phyloP scores from a whole-genome alignment of 441 rosid genomes.

The Capsella rubella region DNA sequence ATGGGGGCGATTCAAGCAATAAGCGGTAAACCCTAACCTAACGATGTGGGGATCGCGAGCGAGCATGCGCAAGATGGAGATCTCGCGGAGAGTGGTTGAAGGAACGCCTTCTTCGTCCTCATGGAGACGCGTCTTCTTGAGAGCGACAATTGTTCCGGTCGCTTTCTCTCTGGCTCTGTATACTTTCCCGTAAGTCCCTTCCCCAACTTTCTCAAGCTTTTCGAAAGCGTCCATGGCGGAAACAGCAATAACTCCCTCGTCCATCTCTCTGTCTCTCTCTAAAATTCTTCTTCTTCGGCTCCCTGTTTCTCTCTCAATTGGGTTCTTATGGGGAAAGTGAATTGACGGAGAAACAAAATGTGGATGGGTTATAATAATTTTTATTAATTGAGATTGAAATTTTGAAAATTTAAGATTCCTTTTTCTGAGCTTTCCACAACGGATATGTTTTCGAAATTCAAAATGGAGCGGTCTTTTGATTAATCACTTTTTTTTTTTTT shows the following conservation, averaged over 20 bases:
- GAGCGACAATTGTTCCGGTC: constrained; percentile 88
- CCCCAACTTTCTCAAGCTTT: constrained; percentile 98
- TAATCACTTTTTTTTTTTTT: neutral
- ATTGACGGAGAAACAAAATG: neutral
- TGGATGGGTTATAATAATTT: neutral
- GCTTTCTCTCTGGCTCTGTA: constrained; percentile 96
- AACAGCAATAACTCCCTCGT: constrained; percentile 43
- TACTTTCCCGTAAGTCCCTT: constrained; percentile 97
- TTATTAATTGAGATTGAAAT: neutral
- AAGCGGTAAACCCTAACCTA: constrained; percentile 48
- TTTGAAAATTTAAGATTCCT: constrained; percentile 14
- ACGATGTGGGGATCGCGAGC: constrained; percentile 94
- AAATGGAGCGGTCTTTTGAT: constrained; percentile 30
- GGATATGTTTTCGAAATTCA: constrained; percentile 42
- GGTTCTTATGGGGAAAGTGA: constrained; percentile 1
- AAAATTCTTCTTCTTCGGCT: constrained; percentile 11
- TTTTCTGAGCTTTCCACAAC: constrained; percentile 24
- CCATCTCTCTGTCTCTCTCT: constrained; percentile 45
- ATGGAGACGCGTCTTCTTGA: constrained; percentile 97
- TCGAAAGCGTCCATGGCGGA: constrained; percentile 93
- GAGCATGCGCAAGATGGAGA: constrained; percentile 99
- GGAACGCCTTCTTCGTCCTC: constrained; percentile 99
- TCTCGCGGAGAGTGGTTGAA: constrained; percentile 98
- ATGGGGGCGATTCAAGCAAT: neutral
- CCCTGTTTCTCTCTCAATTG: constrained; percentile 21